phyloP scores from a whole-genome alignment of 192 early-diverging fungal species.

The Backusella tarrabulga region DNA sequence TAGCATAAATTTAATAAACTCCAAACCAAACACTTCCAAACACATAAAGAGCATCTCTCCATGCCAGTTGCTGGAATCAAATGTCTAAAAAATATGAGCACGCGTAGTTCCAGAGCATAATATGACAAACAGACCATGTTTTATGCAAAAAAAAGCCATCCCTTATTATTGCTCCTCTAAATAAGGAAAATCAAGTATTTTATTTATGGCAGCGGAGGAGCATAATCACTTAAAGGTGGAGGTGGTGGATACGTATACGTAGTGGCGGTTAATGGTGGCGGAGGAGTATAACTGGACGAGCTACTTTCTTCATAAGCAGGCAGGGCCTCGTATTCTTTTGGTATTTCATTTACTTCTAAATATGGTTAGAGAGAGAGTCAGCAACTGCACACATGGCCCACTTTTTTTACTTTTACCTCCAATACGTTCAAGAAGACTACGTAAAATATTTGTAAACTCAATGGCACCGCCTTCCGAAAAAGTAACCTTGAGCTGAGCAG shows the following conservation, averaged over 20 bases:
- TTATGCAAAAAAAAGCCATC: too few relatives aligned
- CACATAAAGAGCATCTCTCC: too few relatives aligned
- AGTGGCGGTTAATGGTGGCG: background rate
- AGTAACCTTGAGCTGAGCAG: conserved; percentile 42
- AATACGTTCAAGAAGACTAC: conserved; percentile 33
- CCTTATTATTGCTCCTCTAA: too few relatives aligned
- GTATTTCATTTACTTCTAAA: conserved; percentile 29
- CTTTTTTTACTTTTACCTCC: conserved; percentile 20
- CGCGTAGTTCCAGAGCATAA: too few relatives aligned
- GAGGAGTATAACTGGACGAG: background rate
- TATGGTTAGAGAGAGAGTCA: background rate
- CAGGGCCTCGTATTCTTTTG: conserved; percentile 32
- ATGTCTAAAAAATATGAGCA: too few relatives aligned
- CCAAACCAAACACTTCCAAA: too few relatives aligned
- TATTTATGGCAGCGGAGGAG: background rate
- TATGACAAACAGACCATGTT: too few relatives aligned
- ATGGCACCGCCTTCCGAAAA: conserved; percentile 60
- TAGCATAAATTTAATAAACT: too few relatives aligned
- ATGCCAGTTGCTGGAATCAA: too few relatives aligned
- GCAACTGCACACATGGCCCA: background rate
- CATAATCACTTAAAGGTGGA: background rate
- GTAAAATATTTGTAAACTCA: conserved; percentile 42
- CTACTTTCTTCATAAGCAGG: conserved; percentile 29
- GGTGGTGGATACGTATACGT: background rate
- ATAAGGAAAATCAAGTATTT: background rate